Evolutionary conservation across 2,329 filamentous ascomycete species (phyloP), one percentile per base, ranked within the genome.

Genomic region (Talaromyces sp.): DNA sequence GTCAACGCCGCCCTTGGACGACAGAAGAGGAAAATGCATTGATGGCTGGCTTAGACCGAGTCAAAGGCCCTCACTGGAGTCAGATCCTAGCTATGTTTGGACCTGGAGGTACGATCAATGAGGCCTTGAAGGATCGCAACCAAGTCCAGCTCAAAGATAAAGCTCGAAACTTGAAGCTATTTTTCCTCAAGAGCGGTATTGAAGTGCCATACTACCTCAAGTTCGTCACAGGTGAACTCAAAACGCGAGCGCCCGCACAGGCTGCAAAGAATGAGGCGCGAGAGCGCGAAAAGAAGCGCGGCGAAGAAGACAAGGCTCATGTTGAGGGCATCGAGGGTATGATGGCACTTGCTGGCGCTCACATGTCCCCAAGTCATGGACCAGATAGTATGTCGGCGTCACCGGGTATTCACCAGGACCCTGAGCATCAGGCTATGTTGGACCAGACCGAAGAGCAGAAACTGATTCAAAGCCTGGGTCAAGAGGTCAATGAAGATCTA

Each of bases 121-220:
- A 93, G 66, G 89, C 93, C 26, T 81, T 96, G 21, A 93, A 92
- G 66, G 92, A 96, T 70, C 84, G 91, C 35, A 95, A 92, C 51
- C 91, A 96, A 70, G 92, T 96, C 0, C 92, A 96, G 71, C 80
- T 96, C 12, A 96, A 96, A 73, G 91, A 96, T 71, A 96, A 96
- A 74, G 91, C 91, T 0, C 83, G 91, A 55, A 96, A 96, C 65
- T 76, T 96, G 54, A 96, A 96, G 73, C 77, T 96, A 0, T 96
- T 94, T 77, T 96, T 96, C 74, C 78, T 96, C 58, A 96, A 96
- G 78, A 93, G 89, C 19, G 91, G 91, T 57, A 92, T 91, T 5
- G 92, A 96, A 68, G 92, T 96, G 72, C 92, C 92, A 0, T 91
- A 90, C 67, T 94, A 94, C 66, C 77, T 96, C 24, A 88, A 92